A percentile compares a stretch with the other conserved stretches of the same genome.
These are phyloP conservation scores for Citrus reticulata DNA, from an alignment of 345 rosid genomes.

Conservation along the genomic window DNA sequence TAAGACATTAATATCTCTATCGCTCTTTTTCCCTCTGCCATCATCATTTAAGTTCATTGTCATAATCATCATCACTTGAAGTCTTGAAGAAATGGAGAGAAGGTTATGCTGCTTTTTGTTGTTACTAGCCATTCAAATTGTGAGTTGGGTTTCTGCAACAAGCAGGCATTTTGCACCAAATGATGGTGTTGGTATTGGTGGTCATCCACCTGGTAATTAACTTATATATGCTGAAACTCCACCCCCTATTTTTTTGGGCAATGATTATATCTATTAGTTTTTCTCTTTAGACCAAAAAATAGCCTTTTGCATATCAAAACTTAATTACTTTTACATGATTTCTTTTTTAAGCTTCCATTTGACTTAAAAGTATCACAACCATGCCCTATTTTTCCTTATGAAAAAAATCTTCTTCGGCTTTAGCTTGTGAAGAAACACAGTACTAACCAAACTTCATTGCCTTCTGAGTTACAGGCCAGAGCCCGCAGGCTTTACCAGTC, in stretches of 20 bases:
- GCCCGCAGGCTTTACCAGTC: neutral
- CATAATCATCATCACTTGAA: conserved; percentile 24
- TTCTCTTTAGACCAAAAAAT: neutral
- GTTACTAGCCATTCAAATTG: conserved; percentile 32
- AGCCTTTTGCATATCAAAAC: neutral
- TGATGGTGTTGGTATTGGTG: conserved; percentile 20
- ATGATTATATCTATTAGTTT: neutral
- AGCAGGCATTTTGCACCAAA: conserved; percentile 48
- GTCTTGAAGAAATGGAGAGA: conserved; percentile 34
- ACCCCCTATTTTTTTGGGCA: neutral
- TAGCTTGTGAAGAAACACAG: neutral
- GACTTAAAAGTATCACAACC: too few species aligned
- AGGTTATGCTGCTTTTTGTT: conserved; percentile 28
- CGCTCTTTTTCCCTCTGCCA: conserved; percentile 4
- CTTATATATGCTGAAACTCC: neutral
- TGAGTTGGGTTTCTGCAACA: conserved; percentile 39
- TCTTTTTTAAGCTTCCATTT: neutral
- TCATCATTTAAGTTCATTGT: neutral
- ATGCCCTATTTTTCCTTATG: neutral
- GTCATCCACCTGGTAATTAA: conserved; percentile 40
- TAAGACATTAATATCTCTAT: neutral
- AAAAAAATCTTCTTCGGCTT: neutral
- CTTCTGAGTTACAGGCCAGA: conserved; percentile 1
- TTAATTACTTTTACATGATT: too few species aligned
- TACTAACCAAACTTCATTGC: neutral